A percentile compares a stretch with the other conserved stretches of the same genome.
Evolutionary conservation across 108 stramenopile genomes (phyloP).

Genomic region (Aureococcus anophagefferens): DNA sequence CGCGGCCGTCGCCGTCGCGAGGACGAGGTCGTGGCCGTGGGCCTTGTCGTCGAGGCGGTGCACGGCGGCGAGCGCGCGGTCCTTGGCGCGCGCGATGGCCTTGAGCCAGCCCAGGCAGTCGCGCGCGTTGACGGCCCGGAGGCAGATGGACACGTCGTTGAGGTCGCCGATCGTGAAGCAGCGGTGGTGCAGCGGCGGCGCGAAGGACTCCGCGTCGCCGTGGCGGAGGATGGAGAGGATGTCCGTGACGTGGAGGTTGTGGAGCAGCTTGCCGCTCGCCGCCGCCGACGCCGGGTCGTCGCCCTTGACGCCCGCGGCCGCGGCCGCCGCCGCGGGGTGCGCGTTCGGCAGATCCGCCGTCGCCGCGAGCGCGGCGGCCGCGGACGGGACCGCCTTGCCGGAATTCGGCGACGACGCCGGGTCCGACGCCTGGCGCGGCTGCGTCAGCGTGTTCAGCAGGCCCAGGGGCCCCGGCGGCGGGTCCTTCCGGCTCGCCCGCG

Average conservation of each 20-base stretch:
- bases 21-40: not conserved
- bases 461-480: too few species aligned
- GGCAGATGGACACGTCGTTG: not conserved
- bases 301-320: too few species aligned
- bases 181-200: not conserved
- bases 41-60: not conserved
- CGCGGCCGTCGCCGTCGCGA: not conserved
- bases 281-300: too few species aligned
- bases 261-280: not conserved
- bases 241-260: not conserved
- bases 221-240: not conserved
- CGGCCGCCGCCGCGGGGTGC: too few species aligned
- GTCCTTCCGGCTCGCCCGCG: too few species aligned
- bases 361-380: too few species aligned
- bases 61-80: not conserved
- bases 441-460: too few species aligned
- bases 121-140: not conserved
- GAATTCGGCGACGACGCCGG: too few species aligned
- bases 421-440: too few species aligned
- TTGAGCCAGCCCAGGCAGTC: not conserved
- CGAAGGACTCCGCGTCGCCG: not conserved
- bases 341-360: too few species aligned
- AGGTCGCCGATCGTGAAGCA: not conserved
- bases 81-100: not conserved
- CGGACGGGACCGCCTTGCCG: too few species aligned